Evolutionary conservation across 257 asterid species (phyloP).

Genomic region (Thymus mandschuricus): DNA sequence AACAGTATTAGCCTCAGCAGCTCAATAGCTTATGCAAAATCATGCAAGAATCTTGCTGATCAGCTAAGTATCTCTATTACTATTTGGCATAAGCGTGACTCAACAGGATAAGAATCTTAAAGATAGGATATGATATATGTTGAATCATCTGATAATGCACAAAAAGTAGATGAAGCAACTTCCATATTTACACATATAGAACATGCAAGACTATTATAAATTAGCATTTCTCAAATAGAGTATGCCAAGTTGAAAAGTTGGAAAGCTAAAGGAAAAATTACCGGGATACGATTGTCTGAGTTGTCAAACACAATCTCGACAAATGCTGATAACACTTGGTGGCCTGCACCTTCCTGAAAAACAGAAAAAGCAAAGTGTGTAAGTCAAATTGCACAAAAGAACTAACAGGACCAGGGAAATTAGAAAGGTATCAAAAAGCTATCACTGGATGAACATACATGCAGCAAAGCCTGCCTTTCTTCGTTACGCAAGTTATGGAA

Average conservation of each 20-base stretch:
- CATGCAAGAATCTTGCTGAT: slow-evolving; percentile 13
- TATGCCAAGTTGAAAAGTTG: slow-evolving; percentile 3
- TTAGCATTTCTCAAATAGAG: slow-evolving; percentile 1
- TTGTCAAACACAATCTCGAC: slow-evolving; percentile 98
- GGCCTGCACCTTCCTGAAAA: slow-evolving; percentile 97
- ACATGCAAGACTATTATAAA: slow-evolving; percentile 13
- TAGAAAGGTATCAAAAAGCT: slow-evolving; percentile 14
- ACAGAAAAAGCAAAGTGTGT: slow-evolving; percentile 25
- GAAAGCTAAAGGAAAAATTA: slow-evolving; percentile 34
- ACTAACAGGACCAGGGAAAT: slow-evolving; percentile 2
- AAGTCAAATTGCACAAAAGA: slow-evolving; percentile 12
- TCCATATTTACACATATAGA: slow-evolving; percentile 2
- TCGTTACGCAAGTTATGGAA: slow-evolving; percentile 93
- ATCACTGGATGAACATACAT: slow-evolving; percentile 59
- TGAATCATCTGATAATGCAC: slow-evolving; percentile 16
- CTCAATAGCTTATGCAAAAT: slow-evolving; percentile 13
- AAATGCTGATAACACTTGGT: slow-evolving; percentile 89
- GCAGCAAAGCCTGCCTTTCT: slow-evolving; percentile 91
- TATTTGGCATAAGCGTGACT: slow-evolving; percentile 3
- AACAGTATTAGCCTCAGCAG: background rate
- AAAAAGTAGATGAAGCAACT: slow-evolving; percentile 18
- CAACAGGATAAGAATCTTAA: slow-evolving; percentile 9
- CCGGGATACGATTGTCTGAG: slow-evolving; percentile 96
- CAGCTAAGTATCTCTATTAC: background rate
- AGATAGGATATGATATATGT: background rate